phyloP scores from a whole-genome alignment of 164 flowering plant species.

The Aristolochia contorta region DNA sequence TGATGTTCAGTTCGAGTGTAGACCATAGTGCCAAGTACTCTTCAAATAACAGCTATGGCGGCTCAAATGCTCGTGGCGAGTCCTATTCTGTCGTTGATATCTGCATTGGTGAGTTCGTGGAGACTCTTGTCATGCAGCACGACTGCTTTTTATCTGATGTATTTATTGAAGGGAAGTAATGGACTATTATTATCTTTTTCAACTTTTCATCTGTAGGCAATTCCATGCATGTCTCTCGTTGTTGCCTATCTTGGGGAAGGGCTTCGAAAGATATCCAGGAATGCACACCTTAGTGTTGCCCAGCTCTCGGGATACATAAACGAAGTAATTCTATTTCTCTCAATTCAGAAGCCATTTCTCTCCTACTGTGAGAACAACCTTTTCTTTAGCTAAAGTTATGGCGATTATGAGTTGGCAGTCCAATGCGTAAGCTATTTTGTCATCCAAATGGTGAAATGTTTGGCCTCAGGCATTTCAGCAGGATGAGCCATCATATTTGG shows the following conservation, averaged over 20 bases:
- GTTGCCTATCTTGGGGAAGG: constrained; percentile 62
- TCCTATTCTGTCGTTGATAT: constrained; percentile 56
- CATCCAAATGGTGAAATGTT: not conserved
- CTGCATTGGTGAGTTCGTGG: constrained; percentile 43
- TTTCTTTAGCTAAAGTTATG: too few relatives aligned
- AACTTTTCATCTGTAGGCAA: constrained; percentile 33
- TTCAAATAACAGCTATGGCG: constrained; percentile 80
- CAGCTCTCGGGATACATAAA: constrained; percentile 74
- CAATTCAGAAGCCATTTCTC: not conserved
- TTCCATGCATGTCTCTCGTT: constrained; percentile 57
- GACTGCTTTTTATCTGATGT: too few relatives aligned
- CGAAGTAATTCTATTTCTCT: constrained; percentile 43
- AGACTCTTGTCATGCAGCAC: too few relatives aligned
- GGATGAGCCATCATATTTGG: too few relatives aligned
- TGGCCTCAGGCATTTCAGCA: not conserved
- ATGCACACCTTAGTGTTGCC: constrained; percentile 55
- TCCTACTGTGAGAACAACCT: too few relatives aligned
- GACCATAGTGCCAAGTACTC: constrained; percentile 57
- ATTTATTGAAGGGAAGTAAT: too few relatives aligned
- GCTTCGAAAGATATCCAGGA: constrained; percentile 65
- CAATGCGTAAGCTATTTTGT: not conserved
- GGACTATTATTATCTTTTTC: too few relatives aligned
- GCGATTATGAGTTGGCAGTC: constrained; percentile 6
- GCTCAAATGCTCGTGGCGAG: constrained; percentile 73
- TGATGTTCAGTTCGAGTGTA: constrained; percentile 7